Evolutionary conservation across 2,329 filamentous ascomycete species (phyloP), one percentile per base, ranked within the genome.

Genomic region (Diplodia corticola): DNA sequence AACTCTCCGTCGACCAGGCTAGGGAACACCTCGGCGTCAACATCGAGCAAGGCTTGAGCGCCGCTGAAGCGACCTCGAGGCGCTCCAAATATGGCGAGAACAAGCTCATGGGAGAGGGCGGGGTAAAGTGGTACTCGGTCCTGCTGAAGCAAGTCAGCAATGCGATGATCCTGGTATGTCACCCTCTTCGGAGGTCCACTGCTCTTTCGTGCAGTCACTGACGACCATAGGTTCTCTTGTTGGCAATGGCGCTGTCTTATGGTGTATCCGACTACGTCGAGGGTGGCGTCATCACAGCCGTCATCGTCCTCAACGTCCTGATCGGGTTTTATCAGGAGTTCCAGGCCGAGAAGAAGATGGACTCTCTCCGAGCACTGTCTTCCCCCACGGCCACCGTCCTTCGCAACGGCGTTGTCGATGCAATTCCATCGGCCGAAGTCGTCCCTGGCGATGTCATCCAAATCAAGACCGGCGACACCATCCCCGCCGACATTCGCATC

Each of bases 241-340:
- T 91, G 72, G 90, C 91, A 73, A 91, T 91, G 87, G 88, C 86
- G 66, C 80, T 85, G 54, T 84, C 82, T 67, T 90, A 89, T 78
- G 86, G 83, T 74, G 90, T 90, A 70, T 73, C 82, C 70, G 88
- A 89, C 74, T 88, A 83, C 72, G 83, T 88, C 74, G 87, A 89
- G 80, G 87, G 83, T 69, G 84, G 83, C 70, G 86, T 89, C 68
- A 86, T 89, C 69, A 81, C 85, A 65, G 85, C 85, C 71, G 87
- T 89, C 73, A 89, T 89, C 73, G 74, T 86, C 73, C 84, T 90
- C 73, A 90, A 90, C 79, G 88, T 89, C 67, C 77, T 87, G 70
- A 86, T 89, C 71, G 88, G 87, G 82, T 87, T 54, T 24, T 37
- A 49, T n/a, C 20, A 28, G 30, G 69, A 88, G 84, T 71, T 77